Evolutionary conservation across 2,329 filamentous ascomycete species (phyloP).

Genomic region (Aspergillus sp.): DNA sequence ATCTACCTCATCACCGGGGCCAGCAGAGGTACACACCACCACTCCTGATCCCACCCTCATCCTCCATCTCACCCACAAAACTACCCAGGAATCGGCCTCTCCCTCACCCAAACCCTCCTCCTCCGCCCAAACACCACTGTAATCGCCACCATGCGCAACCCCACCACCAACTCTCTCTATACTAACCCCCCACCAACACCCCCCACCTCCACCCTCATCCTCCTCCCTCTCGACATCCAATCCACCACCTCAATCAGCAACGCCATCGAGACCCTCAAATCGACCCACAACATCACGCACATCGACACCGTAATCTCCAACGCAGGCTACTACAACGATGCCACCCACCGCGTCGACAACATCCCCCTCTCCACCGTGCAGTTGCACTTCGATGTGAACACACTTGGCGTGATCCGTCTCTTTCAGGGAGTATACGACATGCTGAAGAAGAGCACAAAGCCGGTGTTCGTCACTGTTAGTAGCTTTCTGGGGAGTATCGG

Average conservation of each 20-base stretch:
- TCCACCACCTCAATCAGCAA: not conserved
- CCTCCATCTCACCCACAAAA: not conserved
- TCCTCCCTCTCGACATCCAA: not conserved
- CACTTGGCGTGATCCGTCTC: not conserved
- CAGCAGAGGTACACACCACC: not conserved
- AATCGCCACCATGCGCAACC: constrained; percentile 3
- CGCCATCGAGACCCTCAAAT: not conserved
- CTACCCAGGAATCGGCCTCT: not conserved
- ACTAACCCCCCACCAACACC: not conserved
- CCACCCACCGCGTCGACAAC: not conserved
- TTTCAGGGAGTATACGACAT: not conserved
- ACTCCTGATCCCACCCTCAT: not conserved
- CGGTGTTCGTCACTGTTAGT: not conserved
- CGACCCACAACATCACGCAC: not conserved
- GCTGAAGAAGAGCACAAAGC: not conserved
- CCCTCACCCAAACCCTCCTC: not conserved
- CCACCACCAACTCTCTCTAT: not conserved
- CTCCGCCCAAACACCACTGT: not conserved
- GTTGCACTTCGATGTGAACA: constrained; percentile 3
- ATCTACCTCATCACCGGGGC: constrained; percentile 8
- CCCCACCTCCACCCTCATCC: not conserved
- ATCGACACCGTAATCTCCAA: constrained; percentile 3
- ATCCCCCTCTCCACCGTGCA: not conserved
- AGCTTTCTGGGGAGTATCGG: constrained; percentile 5
- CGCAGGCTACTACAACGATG: constrained; percentile 6